Evolutionary conservation across 2,329 filamentous ascomycete species (phyloP).

Genomic region (Emergomyces orientalis): DNA sequence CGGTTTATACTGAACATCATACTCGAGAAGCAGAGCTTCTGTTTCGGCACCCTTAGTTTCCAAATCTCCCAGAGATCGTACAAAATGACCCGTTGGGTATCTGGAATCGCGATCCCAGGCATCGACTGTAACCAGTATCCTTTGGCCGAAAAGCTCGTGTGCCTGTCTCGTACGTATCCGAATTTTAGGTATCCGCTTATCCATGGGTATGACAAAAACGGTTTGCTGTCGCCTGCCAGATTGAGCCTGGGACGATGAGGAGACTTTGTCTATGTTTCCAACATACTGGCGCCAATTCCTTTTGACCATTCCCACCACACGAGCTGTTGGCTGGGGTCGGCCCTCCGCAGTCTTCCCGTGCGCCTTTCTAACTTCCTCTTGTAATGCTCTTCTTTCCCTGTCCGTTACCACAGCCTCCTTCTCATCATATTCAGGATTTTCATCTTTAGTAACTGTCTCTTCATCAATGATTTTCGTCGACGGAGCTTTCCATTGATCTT

Average conservation of each 20-base stretch:
- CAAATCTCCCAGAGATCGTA: slow-evolving; percentile 82
- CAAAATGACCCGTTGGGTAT: slow-evolving; percentile 87
- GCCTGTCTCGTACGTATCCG: slow-evolving; percentile 85
- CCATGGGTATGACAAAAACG: slow-evolving; percentile 94
- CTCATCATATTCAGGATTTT: slow-evolving; percentile 77
- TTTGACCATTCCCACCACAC: slow-evolving; percentile 84
- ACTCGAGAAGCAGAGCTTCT: slow-evolving; percentile 85
- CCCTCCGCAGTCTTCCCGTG: slow-evolving; percentile 69
- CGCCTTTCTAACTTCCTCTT: slow-evolving; percentile 81
- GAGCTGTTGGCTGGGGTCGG: slow-evolving; percentile 78
- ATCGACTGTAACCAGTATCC: slow-evolving; percentile 87
- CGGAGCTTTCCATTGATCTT: slow-evolving; percentile 93
- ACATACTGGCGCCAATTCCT: slow-evolving; percentile 98
- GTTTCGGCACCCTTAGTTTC: slow-evolving; percentile 98
- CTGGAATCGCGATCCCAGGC: slow-evolving; percentile 89
- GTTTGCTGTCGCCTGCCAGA: slow-evolving; percentile 80
- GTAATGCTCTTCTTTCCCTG: slow-evolving; percentile 72
- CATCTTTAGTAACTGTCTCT: slow-evolving; percentile 80
- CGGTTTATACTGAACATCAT: slow-evolving; percentile 93
- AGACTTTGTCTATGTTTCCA: slow-evolving; percentile 83
- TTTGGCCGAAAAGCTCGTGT: slow-evolving; percentile 77
- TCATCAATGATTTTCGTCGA: slow-evolving; percentile 96
- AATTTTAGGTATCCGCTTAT: slow-evolving; percentile 95
- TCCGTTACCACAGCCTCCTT: slow-evolving; percentile 73
- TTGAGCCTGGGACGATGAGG: slow-evolving; percentile 61